Conservation (phyloP, 1,284 basidiomycete genomes). For the Papiliotrema fonsecae region DNA sequence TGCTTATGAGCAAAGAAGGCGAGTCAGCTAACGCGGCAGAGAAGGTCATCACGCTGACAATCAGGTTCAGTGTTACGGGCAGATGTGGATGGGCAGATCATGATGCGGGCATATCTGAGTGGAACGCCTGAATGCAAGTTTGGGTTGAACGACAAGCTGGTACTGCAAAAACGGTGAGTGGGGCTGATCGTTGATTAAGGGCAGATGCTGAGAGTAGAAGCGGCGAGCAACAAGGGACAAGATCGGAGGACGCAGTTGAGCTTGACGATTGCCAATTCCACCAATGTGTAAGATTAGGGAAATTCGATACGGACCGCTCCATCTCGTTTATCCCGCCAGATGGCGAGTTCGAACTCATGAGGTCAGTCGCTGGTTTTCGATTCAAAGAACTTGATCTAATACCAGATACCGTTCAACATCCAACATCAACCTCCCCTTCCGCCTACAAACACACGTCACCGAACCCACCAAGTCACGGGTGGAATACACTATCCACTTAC, state of each 20-base stretch:
- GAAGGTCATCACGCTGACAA: conserved; percentile 1
- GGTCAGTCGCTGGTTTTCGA: conserved; percentile 52
- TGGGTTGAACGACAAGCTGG: conserved; percentile 94
- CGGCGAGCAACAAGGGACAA: conserved; percentile 55
- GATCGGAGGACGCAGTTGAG: conserved; percentile 73
- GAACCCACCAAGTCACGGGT: conserved; percentile 89
- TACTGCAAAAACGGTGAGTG: conserved; percentile 72
- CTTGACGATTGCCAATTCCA: conserved; percentile 98
- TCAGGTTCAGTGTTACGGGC: conserved; percentile 85
- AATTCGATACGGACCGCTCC: conserved; percentile 86
- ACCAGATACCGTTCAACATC: conserved; percentile 86
- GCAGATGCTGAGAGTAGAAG: not conserved
- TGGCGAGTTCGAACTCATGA: conserved; percentile 98
- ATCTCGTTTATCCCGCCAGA: conserved; percentile 98
- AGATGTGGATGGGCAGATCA: conserved; percentile 95
- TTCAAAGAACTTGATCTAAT: conserved; percentile 1
- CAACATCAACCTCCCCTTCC: conserved; percentile 90
- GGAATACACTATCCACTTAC: conserved; percentile 83
- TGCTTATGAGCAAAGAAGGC: conserved; percentile 96
- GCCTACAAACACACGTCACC: conserved; percentile 83
- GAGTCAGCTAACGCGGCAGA: conserved; percentile 18
- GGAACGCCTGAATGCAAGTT: conserved; percentile 97
- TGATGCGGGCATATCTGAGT: conserved; percentile 95
- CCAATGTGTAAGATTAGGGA: conserved; percentile 91
- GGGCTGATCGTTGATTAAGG: not conserved